Conservation (phyloP, 2,329 filamentous ascomycete species). For the Penicillium italicum region DNA sequence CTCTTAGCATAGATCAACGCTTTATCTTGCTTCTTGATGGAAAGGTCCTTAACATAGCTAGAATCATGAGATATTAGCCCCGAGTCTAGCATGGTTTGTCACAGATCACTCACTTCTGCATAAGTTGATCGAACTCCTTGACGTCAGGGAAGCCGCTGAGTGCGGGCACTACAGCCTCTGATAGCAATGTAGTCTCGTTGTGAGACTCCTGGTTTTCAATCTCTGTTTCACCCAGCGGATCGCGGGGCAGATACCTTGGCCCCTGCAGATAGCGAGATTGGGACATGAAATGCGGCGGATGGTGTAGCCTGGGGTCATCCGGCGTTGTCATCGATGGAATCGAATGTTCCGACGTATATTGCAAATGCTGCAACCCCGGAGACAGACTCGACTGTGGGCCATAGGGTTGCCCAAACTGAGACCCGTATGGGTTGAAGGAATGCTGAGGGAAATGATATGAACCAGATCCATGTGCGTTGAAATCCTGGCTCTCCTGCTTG, state of each 20-base stretch:
- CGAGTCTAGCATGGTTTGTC: not conserved
- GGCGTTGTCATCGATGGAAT: constrained; percentile 32
- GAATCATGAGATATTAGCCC: not conserved
- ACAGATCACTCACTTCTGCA: constrained; percentile 40
- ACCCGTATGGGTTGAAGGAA: constrained; percentile 37
- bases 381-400: constrained; percentile 32
- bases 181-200: constrained; percentile 43
- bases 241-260: constrained; percentile 35
- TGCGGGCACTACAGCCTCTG: constrained; percentile 44
- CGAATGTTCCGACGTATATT: constrained; percentile 33
- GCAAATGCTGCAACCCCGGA: constrained; percentile 31
- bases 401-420: constrained; percentile 37
- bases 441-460: constrained; percentile 35
- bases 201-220: constrained; percentile 46
- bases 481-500: constrained; percentile 31
- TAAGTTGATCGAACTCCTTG: constrained; percentile 45
- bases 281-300: constrained; percentile 33
- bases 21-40: constrained; percentile 52
- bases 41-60: constrained; percentile 50
- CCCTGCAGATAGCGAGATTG: constrained; percentile 33
- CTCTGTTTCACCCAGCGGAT: constrained; percentile 34
- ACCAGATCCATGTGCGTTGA: constrained; percentile 27
- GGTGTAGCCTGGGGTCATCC: constrained; percentile 34
- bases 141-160: constrained; percentile 47
- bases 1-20: constrained; percentile 49